Conservation (phyloP, 139 green algal species). For the Haematococcus lacustris region DNA sequence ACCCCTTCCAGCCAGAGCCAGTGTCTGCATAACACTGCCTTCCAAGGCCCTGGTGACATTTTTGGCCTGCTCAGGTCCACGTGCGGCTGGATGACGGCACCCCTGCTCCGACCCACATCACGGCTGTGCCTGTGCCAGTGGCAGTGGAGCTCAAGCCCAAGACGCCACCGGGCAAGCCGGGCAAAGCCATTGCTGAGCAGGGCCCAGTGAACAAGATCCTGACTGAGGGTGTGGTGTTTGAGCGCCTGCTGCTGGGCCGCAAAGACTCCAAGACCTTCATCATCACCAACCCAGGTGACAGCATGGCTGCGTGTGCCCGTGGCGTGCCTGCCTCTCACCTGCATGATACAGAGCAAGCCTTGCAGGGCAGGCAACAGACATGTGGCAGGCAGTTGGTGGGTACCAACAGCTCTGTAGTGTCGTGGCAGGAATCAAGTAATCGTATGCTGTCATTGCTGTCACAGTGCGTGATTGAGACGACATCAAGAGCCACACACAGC, state of each 20-base stretch:
- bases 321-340: neutral
- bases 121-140: neutral
- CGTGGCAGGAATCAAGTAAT: too few species aligned
- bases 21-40: neutral
- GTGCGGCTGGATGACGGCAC: slow-evolving; percentile 33
- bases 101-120: neutral
- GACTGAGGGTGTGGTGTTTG: slow-evolving; percentile 50
- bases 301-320: too few species aligned
- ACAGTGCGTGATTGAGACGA: too few species aligned
- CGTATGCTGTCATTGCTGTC: too few species aligned
- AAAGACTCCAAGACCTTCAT: slow-evolving; percentile 45
- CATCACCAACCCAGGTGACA: slow-evolving; percentile 54
- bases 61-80: neutral
- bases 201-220: slow-evolving; percentile 27
- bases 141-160: neutral
- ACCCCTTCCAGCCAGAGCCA: neutral
- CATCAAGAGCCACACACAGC: too few species aligned
- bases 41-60: neutral
- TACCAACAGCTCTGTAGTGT: too few species aligned
- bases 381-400: too few species aligned
- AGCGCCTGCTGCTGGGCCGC: slow-evolving; percentile 56
- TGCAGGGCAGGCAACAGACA: too few species aligned
- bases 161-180: slow-evolving; percentile 4
- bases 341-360: neutral
- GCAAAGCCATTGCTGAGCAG: neutral